Evolutionary conservation across 1,284 basidiomycete species (phyloP).

Genomic region (Melampsora abietis-canadensis): DNA sequence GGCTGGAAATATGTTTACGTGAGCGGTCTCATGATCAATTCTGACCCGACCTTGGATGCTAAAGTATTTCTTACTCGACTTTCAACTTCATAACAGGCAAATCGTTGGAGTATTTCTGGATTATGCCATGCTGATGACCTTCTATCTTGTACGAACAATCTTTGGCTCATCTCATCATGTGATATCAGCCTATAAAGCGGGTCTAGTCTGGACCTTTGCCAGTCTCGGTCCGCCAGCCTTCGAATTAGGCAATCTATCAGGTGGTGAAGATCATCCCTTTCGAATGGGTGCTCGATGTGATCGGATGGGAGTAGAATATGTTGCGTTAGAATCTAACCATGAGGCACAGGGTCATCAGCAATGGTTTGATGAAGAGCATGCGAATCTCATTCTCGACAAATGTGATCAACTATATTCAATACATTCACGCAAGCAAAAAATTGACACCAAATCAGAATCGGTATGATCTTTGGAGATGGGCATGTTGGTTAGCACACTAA

Average conservation of each 20-base stretch:
- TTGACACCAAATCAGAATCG: background rate
- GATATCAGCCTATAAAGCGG: conserved; percentile 18
- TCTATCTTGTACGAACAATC: conserved; percentile 30
- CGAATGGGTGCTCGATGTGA: conserved; percentile 32
- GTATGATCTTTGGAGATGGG: background rate
- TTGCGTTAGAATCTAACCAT: background rate
- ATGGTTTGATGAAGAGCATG: conserved; percentile 2
- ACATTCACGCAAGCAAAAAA: background rate
- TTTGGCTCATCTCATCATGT: conserved; percentile 40
- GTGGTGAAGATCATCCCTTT: background rate
- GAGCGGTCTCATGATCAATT: background rate
- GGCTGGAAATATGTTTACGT: conserved; percentile 52
- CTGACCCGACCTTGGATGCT: background rate
- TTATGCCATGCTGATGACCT: conserved; percentile 30
- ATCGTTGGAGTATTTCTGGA: conserved; percentile 39
- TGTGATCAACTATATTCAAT: background rate
- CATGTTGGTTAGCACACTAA: too few species aligned
- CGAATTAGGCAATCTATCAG: background rate
- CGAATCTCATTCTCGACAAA: background rate
- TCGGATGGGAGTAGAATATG: conserved; percentile 7
- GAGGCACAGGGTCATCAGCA: background rate
- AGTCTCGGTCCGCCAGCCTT: background rate
- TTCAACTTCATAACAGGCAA: background rate
- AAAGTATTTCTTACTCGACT: background rate
- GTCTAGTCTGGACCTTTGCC: conserved; percentile 29